Conservation (phyloP, 75 land plant species). For the Cunninghamia lanceolata region DNA sequence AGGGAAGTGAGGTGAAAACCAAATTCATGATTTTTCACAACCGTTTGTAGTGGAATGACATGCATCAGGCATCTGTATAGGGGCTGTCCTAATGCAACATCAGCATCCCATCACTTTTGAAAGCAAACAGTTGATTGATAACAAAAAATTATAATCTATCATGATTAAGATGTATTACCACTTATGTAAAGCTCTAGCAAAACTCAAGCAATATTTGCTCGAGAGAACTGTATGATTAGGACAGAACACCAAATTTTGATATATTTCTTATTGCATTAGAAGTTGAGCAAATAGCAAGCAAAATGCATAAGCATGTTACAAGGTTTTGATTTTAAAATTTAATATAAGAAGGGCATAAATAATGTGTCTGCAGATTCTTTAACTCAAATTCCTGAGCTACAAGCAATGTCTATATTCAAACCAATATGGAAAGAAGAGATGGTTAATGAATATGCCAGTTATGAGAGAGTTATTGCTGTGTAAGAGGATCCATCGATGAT, state of each 20-base stretch:
- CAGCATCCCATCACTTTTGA: not conserved
- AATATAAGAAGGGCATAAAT: not conserved
- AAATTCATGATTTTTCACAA: not conserved
- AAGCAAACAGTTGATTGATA: not conserved
- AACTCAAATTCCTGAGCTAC: not conserved
- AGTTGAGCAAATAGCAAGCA: not conserved
- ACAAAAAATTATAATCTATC: not conserved
- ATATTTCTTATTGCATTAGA: not conserved
- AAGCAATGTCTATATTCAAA: not conserved
- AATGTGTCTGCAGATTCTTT: not conserved
- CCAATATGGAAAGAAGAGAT: no score
- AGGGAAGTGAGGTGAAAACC: not conserved
- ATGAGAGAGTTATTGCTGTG: not conserved
- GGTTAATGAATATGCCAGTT: not conserved
- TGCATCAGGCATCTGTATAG: not conserved
- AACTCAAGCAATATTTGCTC: not conserved
- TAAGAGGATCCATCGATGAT: not conserved
- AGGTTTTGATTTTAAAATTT: not conserved
- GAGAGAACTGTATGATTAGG: not conserved
- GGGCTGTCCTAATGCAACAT: not conserved
- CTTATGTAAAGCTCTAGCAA: not conserved
- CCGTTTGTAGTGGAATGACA: not conserved
- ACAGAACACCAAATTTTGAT: not conserved
- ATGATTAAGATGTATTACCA: not conserved
- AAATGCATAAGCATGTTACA: not conserved